phyloP scores from a whole-genome alignment of 2,329 filamentous ascomycete genomes.

The Aspergillus sp. region DNA sequence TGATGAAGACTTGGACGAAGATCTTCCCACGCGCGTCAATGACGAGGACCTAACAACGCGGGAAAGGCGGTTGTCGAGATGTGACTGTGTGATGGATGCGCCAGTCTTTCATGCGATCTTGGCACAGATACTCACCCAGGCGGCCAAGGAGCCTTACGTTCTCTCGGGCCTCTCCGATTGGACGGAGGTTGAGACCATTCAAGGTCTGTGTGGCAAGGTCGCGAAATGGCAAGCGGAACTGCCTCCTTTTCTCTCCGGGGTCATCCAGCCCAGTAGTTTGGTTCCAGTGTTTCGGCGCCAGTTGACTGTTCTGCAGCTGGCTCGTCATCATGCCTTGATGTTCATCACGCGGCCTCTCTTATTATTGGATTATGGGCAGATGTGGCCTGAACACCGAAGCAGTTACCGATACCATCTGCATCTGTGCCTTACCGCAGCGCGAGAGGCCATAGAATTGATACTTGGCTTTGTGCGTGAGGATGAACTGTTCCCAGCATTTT shows the following conservation, averaged over 20 bases:
- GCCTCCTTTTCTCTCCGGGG: conserved; percentile 20
- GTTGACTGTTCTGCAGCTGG: conserved; percentile 24
- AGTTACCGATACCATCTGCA: conserved; percentile 16
- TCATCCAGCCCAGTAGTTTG: conserved; percentile 24
- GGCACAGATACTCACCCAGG: conserved; percentile 21
- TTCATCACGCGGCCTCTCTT: conserved; percentile 24
- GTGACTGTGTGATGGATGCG: conserved; percentile 28
- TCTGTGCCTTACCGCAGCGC: conserved; percentile 19
- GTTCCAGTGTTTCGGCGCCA: conserved; percentile 24
- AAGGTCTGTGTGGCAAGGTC: conserved; percentile 13
- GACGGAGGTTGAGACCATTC: conserved; percentile 15
- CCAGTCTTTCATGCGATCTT: conserved; percentile 24
- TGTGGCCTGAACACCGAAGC: conserved; percentile 20
- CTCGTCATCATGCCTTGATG: conserved; percentile 24
- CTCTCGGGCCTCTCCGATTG: conserved; percentile 15
- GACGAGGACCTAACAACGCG: conserved; percentile 20
- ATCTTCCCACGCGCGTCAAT: conserved; percentile 44
- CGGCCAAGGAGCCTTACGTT: conserved; percentile 24
- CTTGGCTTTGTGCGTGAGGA: conserved; percentile 24
- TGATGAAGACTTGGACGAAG: conserved; percentile 62
- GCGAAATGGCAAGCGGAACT: conserved; percentile 19
- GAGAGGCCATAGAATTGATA: conserved; percentile 22
- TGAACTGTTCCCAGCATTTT: conserved; percentile 25
- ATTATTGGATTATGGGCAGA: conserved; percentile 22
- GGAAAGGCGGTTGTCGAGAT: conserved; percentile 2